Evolutionary conservation across 139 green algal genomes (phyloP), one percentile per base, ranked within the genome.

Genomic region (Eudorina sp.): DNA sequence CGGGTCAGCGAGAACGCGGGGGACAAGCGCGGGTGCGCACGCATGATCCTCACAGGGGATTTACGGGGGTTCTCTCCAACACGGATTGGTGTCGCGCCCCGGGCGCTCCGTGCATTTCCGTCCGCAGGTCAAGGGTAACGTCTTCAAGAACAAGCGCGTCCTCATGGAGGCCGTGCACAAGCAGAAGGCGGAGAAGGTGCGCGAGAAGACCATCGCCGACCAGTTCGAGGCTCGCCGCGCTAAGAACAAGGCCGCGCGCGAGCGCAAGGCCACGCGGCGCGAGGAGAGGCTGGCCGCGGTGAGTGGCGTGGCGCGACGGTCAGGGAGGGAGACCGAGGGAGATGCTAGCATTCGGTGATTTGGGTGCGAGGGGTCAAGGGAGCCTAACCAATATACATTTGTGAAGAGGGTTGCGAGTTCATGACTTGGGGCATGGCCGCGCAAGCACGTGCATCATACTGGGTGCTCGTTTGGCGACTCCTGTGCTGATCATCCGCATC

Each of bases 121-220:
- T 40, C 23, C 89, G 80, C 94, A 97, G 94, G 95, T 98, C 43
- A 99, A 99, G 97, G 98, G 98, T 97, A 99, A 99, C 93, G 96
- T 99, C 91, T 99, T 97, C 97, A 99, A 99, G 97, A 99, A 99
- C 96, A 99, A 99, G 96, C 96, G 98, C 79, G 98, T 99, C 92
- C 94, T 99, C 68, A 99, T 99, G 94, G 98, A 99, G 95, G 96
- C 96, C 70, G 99, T 99, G 88, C 98, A 99, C 96, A 98, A 98
- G 93, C 93, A 98, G 92, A 99, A 99, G 96, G 97, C 97, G 27
- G 98, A 99, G 96, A 99, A 99, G 95, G 88, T 93, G 36, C 97
- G 98, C 84, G 98, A 99, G 95, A 99, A 99, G 96, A 96, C 95
- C 74, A 98, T 99, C 83, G 96, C 97, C 29, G 98, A 99, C 90